Percentiles rank a stretch among this genome's conserved stretches.
Conservation (phyloP, 257 asterid species). For the Gentiana dahurica region DNA sequence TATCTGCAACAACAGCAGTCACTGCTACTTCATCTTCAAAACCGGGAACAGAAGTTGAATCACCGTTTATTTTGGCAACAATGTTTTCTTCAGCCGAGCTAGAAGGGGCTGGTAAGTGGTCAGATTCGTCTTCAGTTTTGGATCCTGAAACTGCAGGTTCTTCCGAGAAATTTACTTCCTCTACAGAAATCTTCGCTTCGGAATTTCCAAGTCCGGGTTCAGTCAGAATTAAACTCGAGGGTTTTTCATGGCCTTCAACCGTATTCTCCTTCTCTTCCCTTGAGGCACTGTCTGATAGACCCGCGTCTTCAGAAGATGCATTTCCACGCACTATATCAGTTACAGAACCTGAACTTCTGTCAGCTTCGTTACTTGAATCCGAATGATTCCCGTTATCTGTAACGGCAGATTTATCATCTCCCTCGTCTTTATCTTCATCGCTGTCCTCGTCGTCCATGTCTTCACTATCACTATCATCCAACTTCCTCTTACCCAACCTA, state of each 20-base stretch:
- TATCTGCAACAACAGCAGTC: constrained; percentile 28
- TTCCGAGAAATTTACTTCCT: constrained; percentile 8
- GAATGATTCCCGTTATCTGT: constrained; percentile 41
- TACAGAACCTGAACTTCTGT: constrained; percentile 41
- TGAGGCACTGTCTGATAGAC: constrained; percentile 28
- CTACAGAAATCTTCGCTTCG: constrained; percentile 18
- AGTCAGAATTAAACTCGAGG: constrained; percentile 1
- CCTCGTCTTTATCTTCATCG: constrained; percentile 31
- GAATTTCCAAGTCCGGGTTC: constrained; percentile 14
- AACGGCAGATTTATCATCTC: constrained; percentile 46
- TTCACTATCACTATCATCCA: constrained; percentile 67
- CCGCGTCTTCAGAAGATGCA: constrained; percentile 25
- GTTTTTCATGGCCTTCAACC: constrained; percentile 15
- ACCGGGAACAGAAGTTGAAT: constrained; percentile 13
- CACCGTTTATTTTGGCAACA: constrained; percentile 11
- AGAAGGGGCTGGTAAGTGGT: constrained; percentile 16
- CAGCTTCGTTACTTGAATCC: constrained; percentile 56
- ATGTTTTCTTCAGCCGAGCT: constrained; percentile 21
- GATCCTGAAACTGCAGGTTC: constrained; percentile 10
- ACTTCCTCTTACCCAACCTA: constrained; percentile 74
- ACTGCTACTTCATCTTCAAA: constrained; percentile 21
- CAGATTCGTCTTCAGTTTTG: constrained; percentile 15
- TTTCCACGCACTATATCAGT: constrained; percentile 11
- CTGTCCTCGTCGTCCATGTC: constrained; percentile 33
- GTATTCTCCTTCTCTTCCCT: constrained; percentile 43